Base-by-base conservation (phyloP, 2,329 filamentous ascomycete species). In the Pezicula neosporulosa region DNA sequence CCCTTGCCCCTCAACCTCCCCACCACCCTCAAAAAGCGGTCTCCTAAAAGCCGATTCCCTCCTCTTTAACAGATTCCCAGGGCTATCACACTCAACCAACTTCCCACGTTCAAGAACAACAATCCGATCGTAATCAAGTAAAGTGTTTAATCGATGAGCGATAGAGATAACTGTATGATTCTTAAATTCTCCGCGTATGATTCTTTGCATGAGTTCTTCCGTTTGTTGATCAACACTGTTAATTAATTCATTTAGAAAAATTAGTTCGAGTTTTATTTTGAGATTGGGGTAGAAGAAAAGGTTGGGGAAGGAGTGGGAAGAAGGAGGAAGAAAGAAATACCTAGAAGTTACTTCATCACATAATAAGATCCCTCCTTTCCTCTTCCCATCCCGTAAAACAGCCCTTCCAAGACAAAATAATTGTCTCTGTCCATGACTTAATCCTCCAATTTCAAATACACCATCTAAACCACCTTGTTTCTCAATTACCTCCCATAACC, bases 171-270 rank as follows among this genome's bases (percentile, higher is more conserved):
- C 72, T 2, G 81, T 83, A 56, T 77, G 75, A 3, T 69, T 70
- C 3, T 64, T 63, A 60, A 83, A 81, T 41, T 69, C 69, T 44
- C 74, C 68, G 3, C 75, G 70, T 49, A 82, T 74, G 36, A 81
- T 66, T 9, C 68, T 67, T 57, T 81, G 77, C 67, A 82, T 77
- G 19, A 74, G 64, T 43, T 71, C 66, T 52, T 82, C 80, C 3
- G 78, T 81, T 81, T 79, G 46, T 80, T 72, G 47, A 74, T 78
- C 47, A 18, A 53, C 44, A 41, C 45, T 52, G 66, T 53, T 60
- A 2, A 60, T 64, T 2, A 57, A 59, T 48, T 65, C 62, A 18
- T 65, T 62, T 12, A 64, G 42, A 8, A 69, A 57, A 1, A 70
- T 49, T 13, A 76, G 54, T 1, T 61, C 63, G 4, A 59, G 55